Conservation (phyloP, 2,329 filamentous ascomycete genomes). For the Knufia fluminis region DNA sequence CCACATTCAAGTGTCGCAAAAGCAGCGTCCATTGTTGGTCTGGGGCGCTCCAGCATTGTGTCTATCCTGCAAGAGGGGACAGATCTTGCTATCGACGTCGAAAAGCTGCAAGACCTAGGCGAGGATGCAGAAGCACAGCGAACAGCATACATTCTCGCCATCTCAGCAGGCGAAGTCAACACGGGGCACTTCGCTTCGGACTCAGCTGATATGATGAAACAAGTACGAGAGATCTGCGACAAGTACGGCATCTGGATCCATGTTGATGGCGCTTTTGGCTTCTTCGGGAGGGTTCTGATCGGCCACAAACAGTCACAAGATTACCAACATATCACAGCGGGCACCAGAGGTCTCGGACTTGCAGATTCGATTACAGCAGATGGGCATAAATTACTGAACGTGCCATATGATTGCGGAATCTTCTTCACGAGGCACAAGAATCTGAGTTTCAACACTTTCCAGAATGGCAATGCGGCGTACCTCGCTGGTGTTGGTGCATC, state of each 20-base stretch:
- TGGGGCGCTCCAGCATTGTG: conserved; percentile 62
- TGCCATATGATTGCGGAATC: conserved; percentile 88
- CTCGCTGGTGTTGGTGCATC: conserved; percentile 33
- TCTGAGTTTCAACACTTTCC: conserved; percentile 57
- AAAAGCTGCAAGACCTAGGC: conserved; percentile 53
- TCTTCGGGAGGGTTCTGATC: conserved; percentile 60
- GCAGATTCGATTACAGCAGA: conserved; percentile 83
- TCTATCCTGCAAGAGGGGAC: conserved; percentile 46
- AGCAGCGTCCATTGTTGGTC: conserved; percentile 69
- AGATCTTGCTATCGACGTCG: conserved; percentile 63
- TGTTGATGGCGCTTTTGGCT: conserved; percentile 81
- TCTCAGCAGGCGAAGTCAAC: conserved; percentile 88
- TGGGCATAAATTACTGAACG: conserved; percentile 86
- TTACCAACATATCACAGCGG: conserved; percentile 45
- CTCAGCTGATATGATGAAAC: conserved; percentile 45
- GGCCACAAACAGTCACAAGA: conserved; percentile 38
- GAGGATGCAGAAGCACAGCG: conserved; percentile 47
- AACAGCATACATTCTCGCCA: conserved; percentile 50
- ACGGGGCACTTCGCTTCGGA: conserved; percentile 68
- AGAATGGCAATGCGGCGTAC: conserved; percentile 80
- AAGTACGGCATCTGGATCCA: conserved; percentile 75
- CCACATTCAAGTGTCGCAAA: conserved; percentile 79
- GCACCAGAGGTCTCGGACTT: conserved; percentile 59
- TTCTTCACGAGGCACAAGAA: conserved; percentile 62
- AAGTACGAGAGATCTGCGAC: conserved; percentile 61